Evolutionary conservation across 2,329 filamentous ascomycete species (phyloP).

Genomic region (Microdochium nivale): DNA sequence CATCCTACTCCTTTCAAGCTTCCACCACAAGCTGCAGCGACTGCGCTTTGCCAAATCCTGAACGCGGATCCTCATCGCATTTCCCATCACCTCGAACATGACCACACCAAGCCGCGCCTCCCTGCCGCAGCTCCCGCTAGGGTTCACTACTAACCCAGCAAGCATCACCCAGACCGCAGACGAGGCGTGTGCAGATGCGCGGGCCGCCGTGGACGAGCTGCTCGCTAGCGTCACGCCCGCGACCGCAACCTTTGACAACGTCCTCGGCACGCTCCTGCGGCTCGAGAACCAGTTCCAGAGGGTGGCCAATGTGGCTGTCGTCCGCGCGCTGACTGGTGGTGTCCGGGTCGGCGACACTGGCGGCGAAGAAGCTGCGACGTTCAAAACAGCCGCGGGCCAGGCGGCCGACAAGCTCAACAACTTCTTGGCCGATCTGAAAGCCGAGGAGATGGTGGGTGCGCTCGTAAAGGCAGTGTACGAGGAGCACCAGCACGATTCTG

Average conservation of each 20-base stretch:
- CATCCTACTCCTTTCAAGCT: too few relatives aligned
- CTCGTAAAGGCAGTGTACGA: background rate
- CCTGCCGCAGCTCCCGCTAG: background rate
- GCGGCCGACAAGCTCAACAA: background rate
- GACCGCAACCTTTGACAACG: background rate
- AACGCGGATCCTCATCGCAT: too few relatives aligned
- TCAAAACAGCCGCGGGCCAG: background rate
- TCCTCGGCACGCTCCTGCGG: background rate
- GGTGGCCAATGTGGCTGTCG: background rate
- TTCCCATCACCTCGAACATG: too few relatives aligned
- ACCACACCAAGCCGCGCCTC: background rate
- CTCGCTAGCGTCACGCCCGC: background rate
- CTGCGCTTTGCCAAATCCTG: too few relatives aligned
- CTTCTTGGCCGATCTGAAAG: background rate
- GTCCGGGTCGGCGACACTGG: background rate
- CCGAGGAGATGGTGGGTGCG: background rate
- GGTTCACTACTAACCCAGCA: background rate
- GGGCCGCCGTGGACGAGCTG: background rate
- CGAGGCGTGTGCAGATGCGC: background rate
- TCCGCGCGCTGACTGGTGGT: background rate
- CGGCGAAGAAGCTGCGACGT: background rate
- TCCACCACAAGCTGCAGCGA: too few relatives aligned
- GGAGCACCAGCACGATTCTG: background rate
- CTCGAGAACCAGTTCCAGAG: background rate
- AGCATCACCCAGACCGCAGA: background rate